A percentile compares a stretch with the other conserved stretches of the same genome.
Conservation (phyloP, 306 rosid species). For the Sicyos baderoa region DNA sequence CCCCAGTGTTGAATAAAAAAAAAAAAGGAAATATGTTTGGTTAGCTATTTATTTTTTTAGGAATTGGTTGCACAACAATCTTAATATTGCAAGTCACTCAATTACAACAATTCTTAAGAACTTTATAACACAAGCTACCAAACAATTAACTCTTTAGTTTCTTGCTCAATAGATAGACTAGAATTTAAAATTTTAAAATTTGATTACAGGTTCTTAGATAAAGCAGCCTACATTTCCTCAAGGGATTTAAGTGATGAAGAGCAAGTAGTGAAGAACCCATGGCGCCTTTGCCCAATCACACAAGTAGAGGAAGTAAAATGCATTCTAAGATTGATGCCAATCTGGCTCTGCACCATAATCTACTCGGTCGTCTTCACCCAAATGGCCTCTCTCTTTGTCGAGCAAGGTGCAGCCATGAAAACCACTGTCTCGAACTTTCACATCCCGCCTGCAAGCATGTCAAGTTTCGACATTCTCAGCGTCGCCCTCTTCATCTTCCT, state of each 20-base stretch:
- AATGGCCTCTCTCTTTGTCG: slow-evolving; percentile 99
- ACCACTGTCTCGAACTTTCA: slow-evolving; percentile 55
- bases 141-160: too few relatives aligned
- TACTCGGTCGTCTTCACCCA: slow-evolving; percentile 96
- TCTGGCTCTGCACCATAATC: slow-evolving; percentile 97
- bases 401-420: slow-evolving; percentile 98
- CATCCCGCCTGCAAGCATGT: slow-evolving; percentile 97
- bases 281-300: slow-evolving; percentile 77
- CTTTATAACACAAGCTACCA: neutral
- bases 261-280: slow-evolving; percentile 34
- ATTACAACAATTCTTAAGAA: neutral
- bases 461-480: slow-evolving; percentile 87
- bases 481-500: slow-evolving; percentile 82
- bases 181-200: too few relatives aligned
- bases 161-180: too few relatives aligned
- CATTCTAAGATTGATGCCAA: slow-evolving; percentile 83
- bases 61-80: neutral
- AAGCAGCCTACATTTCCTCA: slow-evolving; percentile 72
- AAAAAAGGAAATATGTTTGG: too few relatives aligned
- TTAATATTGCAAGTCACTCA: neutral
- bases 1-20: too few relatives aligned
- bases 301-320: slow-evolving; percentile 98
- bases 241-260: slow-evolving; percentile 51
- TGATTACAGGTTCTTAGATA: slow-evolving; percentile 71
- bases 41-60: too few relatives aligned